Conservation (phyloP, 2,329 filamentous ascomycete species). For the Diaporthe citriasiana region DNA sequence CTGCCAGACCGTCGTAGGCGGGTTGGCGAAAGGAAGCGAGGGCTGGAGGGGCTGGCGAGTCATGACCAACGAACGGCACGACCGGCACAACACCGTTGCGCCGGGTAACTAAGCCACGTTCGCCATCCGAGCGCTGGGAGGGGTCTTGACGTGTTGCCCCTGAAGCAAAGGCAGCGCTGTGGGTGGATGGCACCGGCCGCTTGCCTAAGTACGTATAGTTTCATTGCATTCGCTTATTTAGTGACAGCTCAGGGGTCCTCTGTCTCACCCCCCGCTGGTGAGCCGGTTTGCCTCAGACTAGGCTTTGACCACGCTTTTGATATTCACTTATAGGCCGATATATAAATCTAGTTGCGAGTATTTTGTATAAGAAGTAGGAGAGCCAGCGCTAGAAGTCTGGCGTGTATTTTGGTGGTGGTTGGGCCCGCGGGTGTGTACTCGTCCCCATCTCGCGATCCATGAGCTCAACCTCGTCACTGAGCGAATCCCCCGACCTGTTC, state of each 20-base stretch:
- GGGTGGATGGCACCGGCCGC: background rate
- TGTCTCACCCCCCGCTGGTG: background rate
- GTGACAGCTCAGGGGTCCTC: background rate
- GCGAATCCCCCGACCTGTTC: constrained; percentile 29
- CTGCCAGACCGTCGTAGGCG: background rate
- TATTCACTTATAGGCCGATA: background rate
- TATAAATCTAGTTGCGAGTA: background rate
- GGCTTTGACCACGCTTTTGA: background rate
- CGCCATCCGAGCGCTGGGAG: constrained; percentile 10
- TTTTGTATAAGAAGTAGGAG: background rate
- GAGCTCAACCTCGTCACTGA: constrained; percentile 41
- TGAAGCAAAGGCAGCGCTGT: background rate
- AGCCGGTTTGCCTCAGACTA: background rate
- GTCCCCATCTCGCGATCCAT: constrained; percentile 36
- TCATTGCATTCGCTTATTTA: background rate
- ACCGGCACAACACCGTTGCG: constrained; percentile 11
- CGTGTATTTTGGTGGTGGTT: constrained; percentile 16
- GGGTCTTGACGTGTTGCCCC: constrained; percentile 12
- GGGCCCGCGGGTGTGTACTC: background rate
- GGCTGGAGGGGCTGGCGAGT: background rate
- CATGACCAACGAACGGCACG: constrained; percentile 5
- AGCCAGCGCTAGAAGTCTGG: constrained; percentile 9
- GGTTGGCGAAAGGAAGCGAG: background rate
- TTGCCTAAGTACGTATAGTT: background rate
- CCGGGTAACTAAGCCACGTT: constrained; percentile 6